These are phyloP conservation scores for Rasamsonia emersonii DNA, from an alignment of 2,329 filamentous ascomycete genomes.

Conservation along the genomic window DNA sequence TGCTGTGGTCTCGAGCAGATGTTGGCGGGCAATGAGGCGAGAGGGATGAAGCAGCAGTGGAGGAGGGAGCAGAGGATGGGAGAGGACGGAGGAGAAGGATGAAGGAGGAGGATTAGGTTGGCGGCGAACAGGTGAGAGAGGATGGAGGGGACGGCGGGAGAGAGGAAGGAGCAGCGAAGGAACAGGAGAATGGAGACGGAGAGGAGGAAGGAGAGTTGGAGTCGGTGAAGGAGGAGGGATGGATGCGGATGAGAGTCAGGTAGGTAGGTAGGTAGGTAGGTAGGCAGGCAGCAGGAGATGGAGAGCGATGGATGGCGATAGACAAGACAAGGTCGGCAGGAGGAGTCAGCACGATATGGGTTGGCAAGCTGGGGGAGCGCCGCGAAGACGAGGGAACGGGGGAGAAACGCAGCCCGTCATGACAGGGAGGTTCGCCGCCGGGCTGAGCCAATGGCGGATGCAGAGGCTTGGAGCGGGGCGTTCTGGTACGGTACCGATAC, in stretches of 20 bases:
- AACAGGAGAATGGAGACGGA: conserved; percentile 9
- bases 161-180: conserved; percentile 7
- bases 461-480: conserved; percentile 5
- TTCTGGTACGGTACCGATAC: conserved; percentile 13
- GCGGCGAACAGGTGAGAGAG: conserved; percentile 5
- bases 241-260: too few species aligned
- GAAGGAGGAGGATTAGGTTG: conserved; percentile 6
- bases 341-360: conserved; percentile 10
- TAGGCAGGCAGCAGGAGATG: conserved; percentile 6
- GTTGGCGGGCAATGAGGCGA: not conserved
- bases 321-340: conserved; percentile 8
- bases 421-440: conserved; percentile 6
- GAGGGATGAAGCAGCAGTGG: conserved; percentile 1
- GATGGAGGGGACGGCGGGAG: conserved; percentile 11
- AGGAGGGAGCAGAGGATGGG: conserved; percentile 6
- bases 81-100: conserved; percentile 10
- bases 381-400: conserved; percentile 15
- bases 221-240: conserved; percentile 11
- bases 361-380: conserved; percentile 13
- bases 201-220: conserved; percentile 12
- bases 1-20: conserved; percentile 3
- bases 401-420: conserved; percentile 10
- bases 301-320: conserved; percentile 3
- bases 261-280: too few species aligned
- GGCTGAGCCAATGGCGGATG: conserved; percentile 10